Base-by-base conservation (phyloP, 257 asterid genomes). In the Salvia rosmarinus region DNA sequence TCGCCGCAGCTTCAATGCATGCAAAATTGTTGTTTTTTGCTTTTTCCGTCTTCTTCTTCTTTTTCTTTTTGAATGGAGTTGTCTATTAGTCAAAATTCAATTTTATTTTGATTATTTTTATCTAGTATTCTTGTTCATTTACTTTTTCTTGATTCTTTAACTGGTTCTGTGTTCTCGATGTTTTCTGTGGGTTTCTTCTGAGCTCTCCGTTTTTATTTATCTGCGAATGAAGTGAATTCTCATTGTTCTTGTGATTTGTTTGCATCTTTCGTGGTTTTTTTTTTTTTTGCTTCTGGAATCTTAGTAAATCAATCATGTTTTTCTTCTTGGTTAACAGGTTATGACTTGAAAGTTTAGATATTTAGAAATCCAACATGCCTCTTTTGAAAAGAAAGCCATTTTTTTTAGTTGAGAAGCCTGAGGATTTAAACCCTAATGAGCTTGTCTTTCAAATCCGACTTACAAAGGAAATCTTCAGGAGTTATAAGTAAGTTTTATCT, bases 391-490 rank as follows among this genome's bases (percentile, higher is more conserved):
- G 90, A 64, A 89, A 84, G 79, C 88, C 96, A 63, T 79, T 89
- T 79, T 72, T 85, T 52, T 78, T 84, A 75, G 85, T 78, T 71
- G 96, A 78, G 46, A 81, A 78, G 77, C 98, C 98, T 44, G 84
- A 73, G 73, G 98, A 95, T 80, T 78, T 95, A 70, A 82, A 91
- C 86, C 88, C 93, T 28, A 82, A 81, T 34, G 96, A 88, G 77
- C 86, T 79, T 5, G 89, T 95, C 75, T 95, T 86, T 73, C 97
- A 89, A 78, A 81, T 95, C 75, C 88, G 90, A 47, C 83, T 79
- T 76, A 91, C 99, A 28, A 91, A 89, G 75, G 99, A 95, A 82
- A 89, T 95, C 79, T 95, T 91, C 88, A 83, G 88, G 70, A 85
- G 83, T 72, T 95, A 91, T 68, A 77, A 80, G 99, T 89, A 80